Percentiles rank a stretch among this genome's conserved stretches.
phyloP scores from a whole-genome alignment of 139 green algal genomes.

The Chlamydomonas asymmetrica region DNA sequence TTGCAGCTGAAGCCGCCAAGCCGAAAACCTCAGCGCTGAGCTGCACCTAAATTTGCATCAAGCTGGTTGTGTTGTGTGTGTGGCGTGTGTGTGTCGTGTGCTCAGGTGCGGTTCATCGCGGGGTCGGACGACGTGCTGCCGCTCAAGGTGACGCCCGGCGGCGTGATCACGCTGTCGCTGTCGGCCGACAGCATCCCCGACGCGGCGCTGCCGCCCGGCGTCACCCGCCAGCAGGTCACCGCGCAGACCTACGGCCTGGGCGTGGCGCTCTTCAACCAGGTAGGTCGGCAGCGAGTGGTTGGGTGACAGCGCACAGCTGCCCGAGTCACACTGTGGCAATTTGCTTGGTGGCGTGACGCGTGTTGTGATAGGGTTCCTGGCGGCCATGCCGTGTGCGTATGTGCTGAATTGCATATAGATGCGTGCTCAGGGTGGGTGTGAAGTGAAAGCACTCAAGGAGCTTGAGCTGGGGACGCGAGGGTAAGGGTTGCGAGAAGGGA shows the following conservation, averaged over 20 bases:
- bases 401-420: no score
- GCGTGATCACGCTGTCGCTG: slow-evolving; percentile 19
- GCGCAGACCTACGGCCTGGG: slow-evolving; percentile 14
- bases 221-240: slow-evolving; percentile 11
- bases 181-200: slow-evolving; percentile 5
- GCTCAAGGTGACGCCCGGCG: slow-evolving; percentile 15
- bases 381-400: no score
- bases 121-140: slow-evolving; percentile 27
- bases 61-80: no score
- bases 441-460: background rate
- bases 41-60: no score
- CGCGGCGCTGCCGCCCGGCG: slow-evolving; percentile 6
- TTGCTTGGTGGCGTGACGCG: no score
- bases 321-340: no score
- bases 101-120: no score
- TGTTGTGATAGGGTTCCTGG: no score
- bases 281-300: background rate
- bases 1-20: no score
- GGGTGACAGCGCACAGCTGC: background rate
- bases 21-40: no score
- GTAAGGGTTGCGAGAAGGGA: background rate
- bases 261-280: slow-evolving; percentile 26
- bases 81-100: no score
- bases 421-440: background rate
- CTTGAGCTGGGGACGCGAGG: background rate